Evolutionary conservation across 2,329 filamentous ascomycete genomes (phyloP), one percentile per base, ranked within the genome.

Genomic region (Cercospora sp.): DNA sequence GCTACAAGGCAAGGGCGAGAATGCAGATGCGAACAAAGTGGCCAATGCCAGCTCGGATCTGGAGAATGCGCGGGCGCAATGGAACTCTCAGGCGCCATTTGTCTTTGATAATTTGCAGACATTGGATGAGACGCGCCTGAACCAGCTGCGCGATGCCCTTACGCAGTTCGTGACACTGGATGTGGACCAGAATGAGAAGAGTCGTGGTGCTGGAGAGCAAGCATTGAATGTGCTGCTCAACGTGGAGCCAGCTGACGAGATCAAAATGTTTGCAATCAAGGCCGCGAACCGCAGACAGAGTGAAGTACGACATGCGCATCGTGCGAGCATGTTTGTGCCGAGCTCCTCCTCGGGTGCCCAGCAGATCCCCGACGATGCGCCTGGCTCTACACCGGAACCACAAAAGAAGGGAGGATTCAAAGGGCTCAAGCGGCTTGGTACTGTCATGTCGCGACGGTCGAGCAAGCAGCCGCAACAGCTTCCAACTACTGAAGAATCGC

Each of bases 131-230:
- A 90, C 88, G 74, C 89, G 95, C 65, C 84, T 96, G 73, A 97
- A 97, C 79, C 91, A 96, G 76, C 84, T 99, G 68, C 91, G 94
- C 69, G 94, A 98, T 79, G 87, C 92, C 48, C 86, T 99, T 68
- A 98, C 95, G 0, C 94, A 97, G 76, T 91, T 94, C 74, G 90
- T 97, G 79, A 99, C 95, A 0, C 91, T 97, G 77, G 94, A 98
- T 79, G 88, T 92, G 30, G 95, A 99, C 77, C 89, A 92, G 73
- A 89, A 94, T 16, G 91, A 97, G 79, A 87, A 91, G 66, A 89
- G 86, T 69, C 88, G 92, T 70, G 83, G 88, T 68, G 88, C 90
- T 12, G 89, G 93, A 28, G 93, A 95, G 78, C 89, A 90, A 69
- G 92, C 92, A 28, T 82, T 99, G 66, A 93, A 92, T 72, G 86